Conservation (phyloP, 2,329 filamentous ascomycete genomes). For the Apiospora marii region DNA sequence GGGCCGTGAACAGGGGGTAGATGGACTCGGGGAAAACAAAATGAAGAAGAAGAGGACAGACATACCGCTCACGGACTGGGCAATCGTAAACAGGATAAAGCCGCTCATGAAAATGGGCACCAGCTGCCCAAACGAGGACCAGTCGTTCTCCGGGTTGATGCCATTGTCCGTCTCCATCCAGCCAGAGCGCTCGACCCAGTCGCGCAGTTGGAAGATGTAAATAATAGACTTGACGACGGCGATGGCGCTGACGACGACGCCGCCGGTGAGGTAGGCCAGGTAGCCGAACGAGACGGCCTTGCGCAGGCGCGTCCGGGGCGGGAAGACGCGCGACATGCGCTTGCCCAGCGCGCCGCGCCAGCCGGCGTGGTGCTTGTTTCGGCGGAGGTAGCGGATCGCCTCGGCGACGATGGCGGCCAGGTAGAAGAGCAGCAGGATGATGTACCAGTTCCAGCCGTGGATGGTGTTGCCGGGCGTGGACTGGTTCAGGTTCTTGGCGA, state of each 20-base stretch:
- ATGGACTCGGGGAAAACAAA: no score
- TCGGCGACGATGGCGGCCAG: conserved; percentile 36
- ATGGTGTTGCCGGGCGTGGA: conserved; percentile 34
- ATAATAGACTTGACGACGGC: no score
- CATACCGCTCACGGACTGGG: conserved; percentile 41
- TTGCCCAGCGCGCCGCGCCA: conserved; percentile 30
- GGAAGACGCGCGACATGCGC: no score
- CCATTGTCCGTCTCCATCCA: conserved; percentile 34
- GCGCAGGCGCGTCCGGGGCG: no score
- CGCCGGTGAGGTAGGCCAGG: conserved; percentile 34
- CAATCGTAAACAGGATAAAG: conserved; percentile 43
- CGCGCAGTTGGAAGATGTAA: conserved; percentile 40
- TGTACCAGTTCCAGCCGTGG: conserved; percentile 38
- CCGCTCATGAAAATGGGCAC: conserved; percentile 44
- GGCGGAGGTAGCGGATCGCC: conserved; percentile 33
- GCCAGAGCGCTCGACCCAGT: conserved; percentile 39
- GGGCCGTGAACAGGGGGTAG: no score
- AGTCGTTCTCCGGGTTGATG: conserved; percentile 42
- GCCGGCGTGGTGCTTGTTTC: conserved; percentile 30
- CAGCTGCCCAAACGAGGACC: conserved; percentile 45
- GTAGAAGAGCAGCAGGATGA: conserved; percentile 38
- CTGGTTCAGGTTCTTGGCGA: conserved; percentile 28
- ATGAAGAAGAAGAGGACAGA: no score
- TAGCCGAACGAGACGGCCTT: no score
- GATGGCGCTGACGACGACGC: conserved; percentile 39